Percentiles rank a stretch among this genome's conserved stretches.
These are phyloP conservation scores for Ambrosiella xylebori DNA, from an alignment of 2,329 filamentous ascomycete genomes.

Conservation along the genomic window DNA sequence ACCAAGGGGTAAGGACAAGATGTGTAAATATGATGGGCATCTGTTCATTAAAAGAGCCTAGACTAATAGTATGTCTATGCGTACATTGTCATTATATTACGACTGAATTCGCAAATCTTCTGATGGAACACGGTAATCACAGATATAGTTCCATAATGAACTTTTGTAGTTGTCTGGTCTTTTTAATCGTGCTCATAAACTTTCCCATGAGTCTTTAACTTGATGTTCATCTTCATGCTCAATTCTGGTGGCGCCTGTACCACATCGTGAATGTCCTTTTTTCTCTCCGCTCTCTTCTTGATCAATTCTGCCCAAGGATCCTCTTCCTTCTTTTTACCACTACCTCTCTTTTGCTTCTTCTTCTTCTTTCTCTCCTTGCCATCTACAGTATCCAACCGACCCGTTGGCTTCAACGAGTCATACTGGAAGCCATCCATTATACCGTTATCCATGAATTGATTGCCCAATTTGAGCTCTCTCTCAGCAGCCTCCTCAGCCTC, in stretches of 20 bases:
- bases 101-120: no score
- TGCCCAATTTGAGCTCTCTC: constrained; percentile 41
- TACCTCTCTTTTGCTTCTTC: constrained; percentile 27
- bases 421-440: constrained; percentile 12
- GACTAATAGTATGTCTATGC: no score
- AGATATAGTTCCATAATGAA: no score
- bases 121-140: no score
- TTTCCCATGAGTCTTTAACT: constrained; percentile 17
- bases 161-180: no score
- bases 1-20: no score
- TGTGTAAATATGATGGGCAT: no score
- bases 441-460: constrained; percentile 25
- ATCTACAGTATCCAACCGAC: constrained; percentile 22
- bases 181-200: neutral
- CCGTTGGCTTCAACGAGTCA: constrained; percentile 6
- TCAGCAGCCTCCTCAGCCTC: constrained; percentile 47
- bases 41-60: no score
- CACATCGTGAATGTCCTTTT: constrained; percentile 37
- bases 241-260: constrained; percentile 63
- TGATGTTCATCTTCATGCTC: constrained; percentile 27
- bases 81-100: no score
- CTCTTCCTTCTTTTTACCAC: constrained; percentile 23
- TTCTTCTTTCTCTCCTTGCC: constrained; percentile 25
- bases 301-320: constrained; percentile 68
- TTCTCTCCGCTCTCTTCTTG: constrained; percentile 41